These are phyloP conservation scores for Aspergillus glaucus DNA, from an alignment of 2,329 filamentous ascomycete genomes.

Conservation along the genomic window DNA sequence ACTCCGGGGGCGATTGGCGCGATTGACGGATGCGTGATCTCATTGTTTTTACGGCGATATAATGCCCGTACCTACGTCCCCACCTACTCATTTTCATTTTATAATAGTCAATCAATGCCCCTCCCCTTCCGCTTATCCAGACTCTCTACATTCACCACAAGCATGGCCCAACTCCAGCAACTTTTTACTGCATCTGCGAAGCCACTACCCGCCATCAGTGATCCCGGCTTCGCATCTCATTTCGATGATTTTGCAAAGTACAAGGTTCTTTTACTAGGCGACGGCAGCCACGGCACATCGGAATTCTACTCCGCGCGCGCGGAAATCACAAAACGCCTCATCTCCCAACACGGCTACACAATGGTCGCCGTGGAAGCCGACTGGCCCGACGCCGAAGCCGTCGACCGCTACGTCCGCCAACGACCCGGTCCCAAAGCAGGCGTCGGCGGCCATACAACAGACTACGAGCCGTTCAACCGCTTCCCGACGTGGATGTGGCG, in stretches of 20 bases:
- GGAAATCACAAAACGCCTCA: conserved; percentile 47
- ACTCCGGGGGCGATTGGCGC: conserved; percentile 4
- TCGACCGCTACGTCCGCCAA: conserved; percentile 47
- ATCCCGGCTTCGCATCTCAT: conserved; percentile 32
- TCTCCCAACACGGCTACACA: conserved; percentile 46
- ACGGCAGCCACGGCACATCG: conserved; percentile 49
- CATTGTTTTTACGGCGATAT: conserved; percentile 6
- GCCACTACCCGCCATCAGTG: conserved; percentile 30
- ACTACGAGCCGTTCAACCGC: conserved; percentile 40
- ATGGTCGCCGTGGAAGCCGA: conserved; percentile 49
- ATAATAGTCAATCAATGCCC: neutral
- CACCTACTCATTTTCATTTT: neutral
- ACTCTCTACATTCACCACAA: neutral
- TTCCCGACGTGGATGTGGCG: conserved; percentile 55
- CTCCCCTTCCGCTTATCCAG: neutral
- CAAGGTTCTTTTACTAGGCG: conserved; percentile 41
- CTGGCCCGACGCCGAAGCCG: conserved; percentile 48
- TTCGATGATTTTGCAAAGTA: conserved; percentile 38
- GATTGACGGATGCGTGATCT: conserved; percentile 14
- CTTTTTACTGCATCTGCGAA: conserved; percentile 30
- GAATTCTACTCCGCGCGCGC: conserved; percentile 50
- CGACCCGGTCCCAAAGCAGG: conserved; percentile 33
- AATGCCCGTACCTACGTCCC: neutral
- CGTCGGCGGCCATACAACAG: conserved; percentile 19
- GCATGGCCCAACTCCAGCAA: conserved; percentile 27